phyloP scores from a whole-genome alignment of 2,329 filamentous ascomycete species.

The Scedosporium dehoogii region DNA sequence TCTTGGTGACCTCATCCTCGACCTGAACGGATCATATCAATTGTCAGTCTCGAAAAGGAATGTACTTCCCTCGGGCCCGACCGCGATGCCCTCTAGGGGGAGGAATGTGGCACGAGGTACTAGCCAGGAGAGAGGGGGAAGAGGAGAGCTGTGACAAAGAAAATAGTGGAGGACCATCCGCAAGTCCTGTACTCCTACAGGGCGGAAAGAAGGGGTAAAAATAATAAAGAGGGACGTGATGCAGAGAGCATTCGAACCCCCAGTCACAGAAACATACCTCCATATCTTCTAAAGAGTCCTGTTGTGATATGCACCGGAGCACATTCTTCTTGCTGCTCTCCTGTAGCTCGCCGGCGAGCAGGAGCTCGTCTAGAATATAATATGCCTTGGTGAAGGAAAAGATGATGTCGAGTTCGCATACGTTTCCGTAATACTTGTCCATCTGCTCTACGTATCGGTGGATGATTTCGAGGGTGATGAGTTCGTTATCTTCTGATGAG shows the following conservation, averaged over 20 bases:
- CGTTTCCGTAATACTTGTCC: slow-evolving; percentile 99
- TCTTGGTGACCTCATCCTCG: slow-evolving; percentile 82
- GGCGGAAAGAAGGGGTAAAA: background rate
- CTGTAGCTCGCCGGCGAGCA: slow-evolving; percentile 92
- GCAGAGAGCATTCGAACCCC: slow-evolving; percentile 9
- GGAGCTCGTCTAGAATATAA: slow-evolving; percentile 94
- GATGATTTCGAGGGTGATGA: slow-evolving; percentile 97
- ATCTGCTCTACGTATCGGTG: slow-evolving; percentile 99
- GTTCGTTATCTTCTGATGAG: slow-evolving; percentile 92
- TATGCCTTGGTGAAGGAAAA: slow-evolving; percentile 99
- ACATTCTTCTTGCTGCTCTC: slow-evolving; percentile 99
- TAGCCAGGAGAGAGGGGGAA: background rate
- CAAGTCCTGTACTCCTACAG: background rate
- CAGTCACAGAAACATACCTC: slow-evolving; percentile 60
- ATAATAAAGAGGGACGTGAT: background rate
- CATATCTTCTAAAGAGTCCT: slow-evolving; percentile 97
- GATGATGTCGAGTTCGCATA: slow-evolving; percentile 98
- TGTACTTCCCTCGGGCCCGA: slow-evolving; percentile 17
- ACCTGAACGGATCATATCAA: slow-evolving; percentile 47
- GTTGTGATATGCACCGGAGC: slow-evolving; percentile 86
- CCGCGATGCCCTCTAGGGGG: slow-evolving; percentile 31
- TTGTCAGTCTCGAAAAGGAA: slow-evolving; percentile 6
- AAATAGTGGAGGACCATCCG: background rate
- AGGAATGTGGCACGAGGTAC: background rate
- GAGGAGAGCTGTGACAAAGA: background rate